phyloP scores from a whole-genome alignment of 345 rosid genomes.

The Passiflora organensis region DNA sequence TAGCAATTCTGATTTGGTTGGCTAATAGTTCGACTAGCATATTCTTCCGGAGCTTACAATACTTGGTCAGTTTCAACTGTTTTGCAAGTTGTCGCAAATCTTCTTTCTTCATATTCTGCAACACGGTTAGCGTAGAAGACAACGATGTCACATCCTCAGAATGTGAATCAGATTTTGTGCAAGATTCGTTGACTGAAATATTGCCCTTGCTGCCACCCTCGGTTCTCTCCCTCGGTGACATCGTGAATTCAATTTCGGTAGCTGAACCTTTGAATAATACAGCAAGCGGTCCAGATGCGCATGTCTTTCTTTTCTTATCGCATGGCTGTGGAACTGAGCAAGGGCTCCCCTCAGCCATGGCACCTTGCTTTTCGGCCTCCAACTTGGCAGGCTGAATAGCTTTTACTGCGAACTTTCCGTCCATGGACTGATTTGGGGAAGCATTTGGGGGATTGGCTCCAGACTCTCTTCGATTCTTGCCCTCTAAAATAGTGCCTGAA shows the following conservation, averaged over 20 bases:
- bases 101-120: slow-evolving; percentile 35
- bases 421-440: slow-evolving; percentile 18
- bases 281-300: slow-evolving; percentile 9
- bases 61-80: background rate
- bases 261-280: slow-evolving; percentile 19
- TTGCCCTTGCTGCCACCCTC: slow-evolving; percentile 15
- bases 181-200: slow-evolving; percentile 3
- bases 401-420: slow-evolving; percentile 27
- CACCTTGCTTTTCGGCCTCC: slow-evolving; percentile 16
- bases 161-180: slow-evolving; percentile 19
- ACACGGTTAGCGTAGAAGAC: slow-evolving; percentile 14
- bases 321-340: slow-evolving; percentile 11
- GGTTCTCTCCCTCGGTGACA: slow-evolving; percentile 16
- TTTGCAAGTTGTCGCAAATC: slow-evolving; percentile 6
- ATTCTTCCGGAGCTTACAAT: slow-evolving; percentile 3
- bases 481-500: slow-evolving; percentile 21
- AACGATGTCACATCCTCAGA: slow-evolving; percentile 5
- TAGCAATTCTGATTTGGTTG: background rate
- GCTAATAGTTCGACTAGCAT: slow-evolving; percentile 2
- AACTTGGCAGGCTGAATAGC: slow-evolving; percentile 5
- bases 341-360: slow-evolving; percentile 9
- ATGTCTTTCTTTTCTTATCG: slow-evolving; percentile 22
- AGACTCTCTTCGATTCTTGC: slow-evolving; percentile 22
- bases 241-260: slow-evolving; percentile 16
- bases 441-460: slow-evolving; percentile 7